Base-by-base conservation (phyloP, 257 asterid species). In the Avicennia marina region DNA sequence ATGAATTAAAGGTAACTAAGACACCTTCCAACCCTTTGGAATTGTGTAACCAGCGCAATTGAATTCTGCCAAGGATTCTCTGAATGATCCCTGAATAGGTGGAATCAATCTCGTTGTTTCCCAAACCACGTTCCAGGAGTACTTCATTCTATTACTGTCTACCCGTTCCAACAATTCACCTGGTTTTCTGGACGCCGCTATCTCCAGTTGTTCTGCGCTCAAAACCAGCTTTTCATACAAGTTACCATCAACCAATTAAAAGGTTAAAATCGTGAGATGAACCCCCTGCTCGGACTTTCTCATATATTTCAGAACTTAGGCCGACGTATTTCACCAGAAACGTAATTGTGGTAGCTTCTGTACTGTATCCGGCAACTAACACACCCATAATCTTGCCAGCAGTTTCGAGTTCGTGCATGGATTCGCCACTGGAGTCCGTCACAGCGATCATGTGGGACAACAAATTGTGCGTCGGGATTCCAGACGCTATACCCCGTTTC, bases 21-120 rank as follows among this genome's bases (percentile, higher is more conserved):
- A n/a, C 74, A 78, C 89, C 85, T 82, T 82, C 90, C 90, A 82
- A 2, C 90, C 90, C 33, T 74, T 78, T 11, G 90, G 86, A 27
- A 82, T 40, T 0, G 86, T 78, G 67, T 82, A 82, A 24, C 86
- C 86, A 54, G 86, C 90, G 20, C 76, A 82, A 26, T 63, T 71
- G 46, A 78, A 82, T 15, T 82, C 84, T 15, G 74, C 55, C 33
- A 78, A 22, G 4, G 46, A 83, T 29, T 78, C 70, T 49, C 90
- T 71, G 43, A 82, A 78, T 2, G 90, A 78, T 4, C 90, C 90
- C 24, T 76, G 90, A 2, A 82, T 78, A 5, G 90, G 90, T 36
- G 90, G 90, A 56, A 65, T 75, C 16, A 78, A 38, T 44, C 90
- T 82, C 81, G 78, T 76, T 4, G 86, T 75, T 65, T 81, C 89